phyloP scores from a whole-genome alignment of 2,329 filamentous ascomycete genomes.

The Thielaviopsis populi region DNA sequence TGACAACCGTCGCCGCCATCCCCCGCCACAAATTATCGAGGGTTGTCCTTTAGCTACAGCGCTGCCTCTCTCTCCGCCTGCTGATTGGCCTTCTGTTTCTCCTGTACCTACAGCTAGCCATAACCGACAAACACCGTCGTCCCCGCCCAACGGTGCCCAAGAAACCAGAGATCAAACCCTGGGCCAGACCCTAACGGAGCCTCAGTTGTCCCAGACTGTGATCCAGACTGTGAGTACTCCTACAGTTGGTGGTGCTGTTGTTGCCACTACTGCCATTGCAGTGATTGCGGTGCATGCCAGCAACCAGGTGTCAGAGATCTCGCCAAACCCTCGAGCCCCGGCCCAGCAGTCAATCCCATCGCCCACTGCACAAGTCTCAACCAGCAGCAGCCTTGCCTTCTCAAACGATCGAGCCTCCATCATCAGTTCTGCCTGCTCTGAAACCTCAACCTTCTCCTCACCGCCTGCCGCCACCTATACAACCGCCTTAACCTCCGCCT shows the following conservation, averaged over 20 bases:
- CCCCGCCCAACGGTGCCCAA: slow-evolving; percentile 24
- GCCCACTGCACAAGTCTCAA: slow-evolving; percentile 15
- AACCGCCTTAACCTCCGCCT: slow-evolving; percentile 18
- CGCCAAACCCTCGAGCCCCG: slow-evolving; percentile 9
- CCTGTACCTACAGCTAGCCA: neutral
- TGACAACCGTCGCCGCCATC: slow-evolving; percentile 12
- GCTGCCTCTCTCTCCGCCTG: neutral
- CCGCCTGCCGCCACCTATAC: slow-evolving; percentile 17
- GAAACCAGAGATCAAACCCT: slow-evolving; percentile 18
- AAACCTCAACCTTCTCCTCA: slow-evolving; percentile 20
- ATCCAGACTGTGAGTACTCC: neutral
- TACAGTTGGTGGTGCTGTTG: neutral
- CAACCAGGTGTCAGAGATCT: neutral
- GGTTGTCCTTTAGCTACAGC: neutral
- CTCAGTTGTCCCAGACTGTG: neutral
- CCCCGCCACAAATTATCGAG: slow-evolving; percentile 2
- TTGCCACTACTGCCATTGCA: neutral
- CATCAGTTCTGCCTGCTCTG: slow-evolving; percentile 19
- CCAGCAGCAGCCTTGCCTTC: slow-evolving; percentile 18
- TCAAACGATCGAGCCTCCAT: slow-evolving; percentile 19
- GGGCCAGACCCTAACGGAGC: neutral
- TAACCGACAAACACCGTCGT: too few species aligned
- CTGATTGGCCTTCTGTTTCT: neutral
- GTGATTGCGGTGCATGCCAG: neutral
- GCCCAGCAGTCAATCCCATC: slow-evolving; percentile 17